Evolutionary conservation across 2,329 filamentous ascomycete species (phyloP), one percentile per base, ranked within the genome.

Genomic region (Parafenestella ontariensis): DNA sequence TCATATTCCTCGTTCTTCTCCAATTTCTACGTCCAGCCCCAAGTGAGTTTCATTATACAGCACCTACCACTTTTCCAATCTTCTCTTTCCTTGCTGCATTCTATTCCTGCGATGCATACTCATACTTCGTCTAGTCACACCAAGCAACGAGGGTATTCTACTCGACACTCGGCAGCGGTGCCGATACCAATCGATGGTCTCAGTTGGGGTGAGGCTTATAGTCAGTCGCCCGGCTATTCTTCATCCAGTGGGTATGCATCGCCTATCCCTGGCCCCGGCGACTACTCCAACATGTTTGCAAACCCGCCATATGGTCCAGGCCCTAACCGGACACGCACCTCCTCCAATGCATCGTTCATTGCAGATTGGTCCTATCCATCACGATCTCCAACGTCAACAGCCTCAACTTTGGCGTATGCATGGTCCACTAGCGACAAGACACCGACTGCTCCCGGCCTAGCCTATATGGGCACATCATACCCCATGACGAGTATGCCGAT

Each of bases 31-130:
- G 52, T 66, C 66, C 44, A 46, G 42, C 64, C 58, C 61, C 51
- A 74, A 73, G 73, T 76, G 72, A 75, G 73, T 76, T 72, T 66
- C 63, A 66, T 64, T 60, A 47, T 59, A 60, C 62, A 64, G 53
- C 50, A 58, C 43, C 20, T 39, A 58, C 34, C 52, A 54, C 44
- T 46, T 54, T 48, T 54, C 34, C 43, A 10, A 51, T 52, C 40
- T 52, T 42, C 31, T 41, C 13, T 21, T 36, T 26, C 26, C 39
- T 34, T 13, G 37, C 18, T 13, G 10, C 9, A 3, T 37, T 28
- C 9, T 3, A 10, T 20, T 18, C 15, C 9, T 11, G 13, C 20
- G 17, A 31, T 15, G 18, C 15, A 8, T 44, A n/a, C 39, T 29
- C 49, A 57, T 18, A 61, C 9, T 40, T 43, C 9, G 28, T 23